A percentile compares a stretch with the other conserved stretches of the same genome.
phyloP scores from a whole-genome alignment of 169 alveolate species.

The Miamiensis avidus region DNA sequence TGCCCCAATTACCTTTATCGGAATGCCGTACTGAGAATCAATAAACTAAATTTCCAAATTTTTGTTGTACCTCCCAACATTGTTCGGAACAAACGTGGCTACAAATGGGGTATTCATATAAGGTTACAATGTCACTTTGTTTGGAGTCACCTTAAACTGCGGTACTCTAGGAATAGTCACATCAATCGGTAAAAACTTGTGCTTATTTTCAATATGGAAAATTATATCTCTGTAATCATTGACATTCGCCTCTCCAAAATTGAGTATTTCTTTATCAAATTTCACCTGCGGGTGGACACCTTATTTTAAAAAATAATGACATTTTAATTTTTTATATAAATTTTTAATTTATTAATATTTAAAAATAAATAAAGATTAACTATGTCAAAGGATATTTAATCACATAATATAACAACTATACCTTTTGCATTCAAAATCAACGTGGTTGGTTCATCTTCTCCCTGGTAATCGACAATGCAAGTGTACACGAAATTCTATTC shows the following conservation, averaged over 20 bases:
- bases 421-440: conserved; percentile 32
- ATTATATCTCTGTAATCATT: conserved; percentile 70
- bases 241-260: conserved; percentile 80
- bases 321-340: conserved; percentile 61
- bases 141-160: conserved; percentile 77
- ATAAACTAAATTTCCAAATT: conserved; percentile 56
- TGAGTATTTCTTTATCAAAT: conserved; percentile 59
- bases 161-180: conserved; percentile 80
- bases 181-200: conserved; percentile 78
- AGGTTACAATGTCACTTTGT: conserved; percentile 74
- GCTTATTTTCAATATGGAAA: conserved; percentile 76
- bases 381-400: neutral
- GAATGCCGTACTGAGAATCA: conserved; percentile 64
- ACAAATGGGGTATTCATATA: conserved; percentile 62
- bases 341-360: conserved; percentile 33
- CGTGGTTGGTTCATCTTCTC: conserved; percentile 64
- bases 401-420: neutral
- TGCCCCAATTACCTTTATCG: conserved; percentile 57
- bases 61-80: conserved; percentile 67
- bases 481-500: conserved; percentile 30
- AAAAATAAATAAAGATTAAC: conserved; percentile 22
- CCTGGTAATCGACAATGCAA: conserved; percentile 64
- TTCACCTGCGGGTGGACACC: conserved; percentile 70
- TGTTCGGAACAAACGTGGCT: conserved; percentile 79
- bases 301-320: conserved; percentile 76